Conservation (phyloP, 2,329 filamentous ascomycete species). For the Ramularia collo-cygni region DNA sequence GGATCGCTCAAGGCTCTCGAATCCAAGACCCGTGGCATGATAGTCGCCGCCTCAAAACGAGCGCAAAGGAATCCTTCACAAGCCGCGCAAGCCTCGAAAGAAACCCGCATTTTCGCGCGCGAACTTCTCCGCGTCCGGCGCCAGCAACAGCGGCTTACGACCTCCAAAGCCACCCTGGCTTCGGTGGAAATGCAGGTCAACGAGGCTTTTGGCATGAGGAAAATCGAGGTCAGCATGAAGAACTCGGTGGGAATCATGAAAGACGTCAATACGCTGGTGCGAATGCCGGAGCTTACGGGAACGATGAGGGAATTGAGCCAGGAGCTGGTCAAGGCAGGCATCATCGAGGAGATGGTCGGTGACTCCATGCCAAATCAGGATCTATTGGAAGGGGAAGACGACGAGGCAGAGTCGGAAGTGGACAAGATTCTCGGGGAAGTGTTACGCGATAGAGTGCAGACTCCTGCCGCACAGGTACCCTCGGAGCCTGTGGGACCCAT, state of each 20-base stretch:
- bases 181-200: constrained; percentile 97
- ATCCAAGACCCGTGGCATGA: constrained; percentile 74
- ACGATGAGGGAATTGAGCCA: constrained; percentile 84
- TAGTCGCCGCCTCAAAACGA: constrained; percentile 73
- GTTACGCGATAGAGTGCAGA: constrained; percentile 68
- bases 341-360: constrained; percentile 95
- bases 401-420: constrained; percentile 74
- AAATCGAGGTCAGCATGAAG: constrained; percentile 88
- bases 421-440: constrained; percentile 91
- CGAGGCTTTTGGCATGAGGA: constrained; percentile 88
- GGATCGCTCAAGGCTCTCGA: constrained; percentile 70
- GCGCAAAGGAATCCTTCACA: constrained; percentile 73
- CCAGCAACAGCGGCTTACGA: constrained; percentile 66
- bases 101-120: constrained; percentile 80
- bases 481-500: constrained; percentile 46
- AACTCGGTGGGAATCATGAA: constrained; percentile 91
- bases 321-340: constrained; percentile 88
- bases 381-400: constrained; percentile 61
- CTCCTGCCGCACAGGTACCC: constrained; percentile 49
- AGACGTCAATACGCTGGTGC: constrained; percentile 81
- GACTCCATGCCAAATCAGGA: constrained; percentile 74
- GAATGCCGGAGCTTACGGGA: constrained; percentile 74
- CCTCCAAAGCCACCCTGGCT: constrained; percentile 83
- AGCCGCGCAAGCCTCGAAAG: constrained; percentile 68
- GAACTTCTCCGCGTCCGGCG: constrained; percentile 80